These are phyloP conservation scores for Pelargonium citronellum DNA, from an alignment of 441 rosid species.

Conservation along the genomic window DNA sequence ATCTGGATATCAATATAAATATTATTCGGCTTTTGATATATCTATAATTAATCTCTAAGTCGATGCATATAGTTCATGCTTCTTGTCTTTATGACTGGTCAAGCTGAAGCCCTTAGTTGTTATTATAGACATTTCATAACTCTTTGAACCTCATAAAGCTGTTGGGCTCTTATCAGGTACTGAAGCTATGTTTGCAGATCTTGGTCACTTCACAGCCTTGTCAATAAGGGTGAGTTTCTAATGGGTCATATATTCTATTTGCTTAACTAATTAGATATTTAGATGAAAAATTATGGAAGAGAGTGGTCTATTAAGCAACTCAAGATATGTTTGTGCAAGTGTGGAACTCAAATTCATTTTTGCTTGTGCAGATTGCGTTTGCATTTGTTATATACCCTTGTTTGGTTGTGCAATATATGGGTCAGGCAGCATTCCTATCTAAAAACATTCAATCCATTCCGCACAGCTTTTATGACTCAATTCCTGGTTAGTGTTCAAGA, in stretches of 20 bases:
- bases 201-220: conserved; percentile 85
- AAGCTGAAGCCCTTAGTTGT: not conserved
- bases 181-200: conserved; percentile 94
- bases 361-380: conserved; percentile 66
- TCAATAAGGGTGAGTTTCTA: conserved; percentile 61
- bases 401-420: conserved; percentile 93
- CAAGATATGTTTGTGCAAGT: not conserved
- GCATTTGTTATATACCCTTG: conserved; percentile 72
- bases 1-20: conserved; percentile 18
- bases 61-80: not conserved
- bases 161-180: conserved; percentile 49
- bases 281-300: conserved; percentile 4
- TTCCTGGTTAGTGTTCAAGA: conserved; percentile 55
- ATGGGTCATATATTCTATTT: not conserved
- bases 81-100: not conserved
- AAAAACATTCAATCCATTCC: conserved; percentile 38
- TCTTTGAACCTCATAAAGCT: not conserved
- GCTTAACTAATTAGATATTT: not conserved
- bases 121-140: not conserved
- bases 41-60: not conserved
- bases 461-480: conserved; percentile 61
- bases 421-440: conserved; percentile 90
- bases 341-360: conserved; percentile 14
- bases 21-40: not conserved
- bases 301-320: not conserved